Conservation (phyloP, 2,329 filamentous ascomycete species). For the Colletotrichum chrysophilum region DNA sequence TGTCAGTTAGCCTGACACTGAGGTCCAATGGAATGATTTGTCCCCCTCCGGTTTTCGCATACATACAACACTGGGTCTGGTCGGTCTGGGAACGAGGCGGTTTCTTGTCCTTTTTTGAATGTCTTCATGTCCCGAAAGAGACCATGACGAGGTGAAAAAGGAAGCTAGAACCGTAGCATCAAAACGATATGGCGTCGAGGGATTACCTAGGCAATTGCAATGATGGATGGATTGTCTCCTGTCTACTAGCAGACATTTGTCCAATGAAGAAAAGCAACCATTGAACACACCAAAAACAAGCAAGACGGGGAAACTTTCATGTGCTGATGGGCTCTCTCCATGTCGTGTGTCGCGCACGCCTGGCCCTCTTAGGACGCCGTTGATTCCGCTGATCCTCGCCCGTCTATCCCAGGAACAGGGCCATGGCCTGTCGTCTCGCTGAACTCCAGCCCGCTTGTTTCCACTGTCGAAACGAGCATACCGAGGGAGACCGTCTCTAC, state of each 20-base stretch:
- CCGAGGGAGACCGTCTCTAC: constrained; percentile 10
- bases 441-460: neutral
- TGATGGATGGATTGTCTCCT: constrained; percentile 26
- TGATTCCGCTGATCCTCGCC: neutral
- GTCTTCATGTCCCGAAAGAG: neutral
- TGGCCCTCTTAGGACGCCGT: neutral
- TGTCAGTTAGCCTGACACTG: constrained; percentile 10
- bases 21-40: constrained; percentile 14
- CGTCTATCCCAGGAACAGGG: neutral
- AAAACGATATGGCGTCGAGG: constrained; percentile 58
- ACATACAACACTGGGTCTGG: neutral
- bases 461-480: neutral
- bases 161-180: neutral
- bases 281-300: constrained; percentile 13
- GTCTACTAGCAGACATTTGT: constrained; percentile 28
- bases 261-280: constrained; percentile 16
- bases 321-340: neutral
- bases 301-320: neutral
- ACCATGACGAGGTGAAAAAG: neutral
- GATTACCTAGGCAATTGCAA: constrained; percentile 51
- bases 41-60: neutral
- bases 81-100: constrained; percentile 4
- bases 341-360: neutral
- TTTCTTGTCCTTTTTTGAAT: neutral
- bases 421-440: neutral